Evolutionary conservation across 2,329 filamentous ascomycete genomes (phyloP).

Genomic region (Rhytidhysteron rufulum): DNA sequence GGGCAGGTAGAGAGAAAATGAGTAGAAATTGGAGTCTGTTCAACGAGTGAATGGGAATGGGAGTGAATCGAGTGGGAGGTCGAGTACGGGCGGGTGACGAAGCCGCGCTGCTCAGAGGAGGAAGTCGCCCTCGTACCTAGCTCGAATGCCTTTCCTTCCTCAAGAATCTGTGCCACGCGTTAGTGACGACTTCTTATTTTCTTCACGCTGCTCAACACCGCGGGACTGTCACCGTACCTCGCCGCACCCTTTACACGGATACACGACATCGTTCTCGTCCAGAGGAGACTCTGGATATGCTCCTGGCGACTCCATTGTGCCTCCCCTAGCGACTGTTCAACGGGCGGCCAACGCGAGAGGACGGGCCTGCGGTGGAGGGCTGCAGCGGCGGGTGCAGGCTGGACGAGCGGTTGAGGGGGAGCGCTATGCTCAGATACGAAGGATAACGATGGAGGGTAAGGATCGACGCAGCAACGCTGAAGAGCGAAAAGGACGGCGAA

Average conservation of each 20-base stretch:
- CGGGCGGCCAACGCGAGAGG: too few species aligned
- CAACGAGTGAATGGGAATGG: too few species aligned
- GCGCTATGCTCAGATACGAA: constrained; percentile 1
- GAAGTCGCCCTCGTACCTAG: constrained; percentile 60
- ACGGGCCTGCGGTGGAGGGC: too few species aligned
- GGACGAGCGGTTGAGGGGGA: not conserved
- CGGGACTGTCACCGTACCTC: constrained; percentile 22
- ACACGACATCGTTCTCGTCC: constrained; percentile 47
- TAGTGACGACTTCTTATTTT: constrained; percentile 6
- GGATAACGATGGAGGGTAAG: not conserved
- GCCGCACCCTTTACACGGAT: constrained; percentile 64
- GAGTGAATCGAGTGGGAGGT: too few species aligned
- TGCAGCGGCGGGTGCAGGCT: too few species aligned
- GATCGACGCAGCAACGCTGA: constrained; percentile 1
- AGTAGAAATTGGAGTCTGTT: too few species aligned
- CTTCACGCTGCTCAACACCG: not conserved
- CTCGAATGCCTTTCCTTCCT: constrained; percentile 98
- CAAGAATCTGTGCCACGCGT: constrained; percentile 68
- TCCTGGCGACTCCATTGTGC: constrained; percentile 52
- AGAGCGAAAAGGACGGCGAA: too few species aligned
- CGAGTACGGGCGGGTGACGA: too few species aligned
- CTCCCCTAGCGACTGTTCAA: too few species aligned
- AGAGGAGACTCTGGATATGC: constrained; percentile 50
- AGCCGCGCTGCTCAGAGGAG: constrained; percentile 4
- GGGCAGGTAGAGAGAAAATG: too few species aligned